Percentiles rank a stretch among this genome's conserved stretches.
Evolutionary conservation across 352 stramenopile genomes (phyloP).

Genomic region (Phytophthora fragariaefolia): DNA sequence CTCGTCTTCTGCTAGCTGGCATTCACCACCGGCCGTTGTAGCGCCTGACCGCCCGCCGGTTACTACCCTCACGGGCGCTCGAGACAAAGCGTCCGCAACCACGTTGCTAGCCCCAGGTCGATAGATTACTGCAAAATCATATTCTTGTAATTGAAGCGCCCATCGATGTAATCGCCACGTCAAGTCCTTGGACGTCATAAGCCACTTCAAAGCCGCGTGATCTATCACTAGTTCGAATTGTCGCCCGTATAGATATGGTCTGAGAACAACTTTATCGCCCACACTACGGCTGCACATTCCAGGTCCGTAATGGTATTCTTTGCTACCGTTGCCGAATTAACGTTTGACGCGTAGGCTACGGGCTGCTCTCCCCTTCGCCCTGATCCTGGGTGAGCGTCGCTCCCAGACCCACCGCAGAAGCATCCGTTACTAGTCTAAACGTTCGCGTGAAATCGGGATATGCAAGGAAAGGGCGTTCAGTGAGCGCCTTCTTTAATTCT

Average conservation of each 20-base stretch:
- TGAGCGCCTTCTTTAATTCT: constrained; percentile 11
- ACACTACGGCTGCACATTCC: no score
- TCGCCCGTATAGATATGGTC: background rate
- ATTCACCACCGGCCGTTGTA: no score
- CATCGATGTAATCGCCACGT: background rate
- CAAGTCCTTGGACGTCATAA: background rate
- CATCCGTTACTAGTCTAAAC: constrained; percentile 37
- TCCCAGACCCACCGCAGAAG: constrained; percentile 20
- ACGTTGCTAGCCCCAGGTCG: background rate
- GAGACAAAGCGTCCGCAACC: background rate
- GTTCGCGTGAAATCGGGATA: constrained; percentile 40
- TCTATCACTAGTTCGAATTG: background rate
- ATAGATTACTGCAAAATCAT: no score
- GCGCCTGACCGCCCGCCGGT: no score
- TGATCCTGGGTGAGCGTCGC: constrained; percentile 36
- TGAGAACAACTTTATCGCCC: background rate
- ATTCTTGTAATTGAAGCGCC: background rate
- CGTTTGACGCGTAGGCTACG: constrained; percentile 28
- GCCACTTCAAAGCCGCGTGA: background rate
- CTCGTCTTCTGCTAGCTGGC: background rate
- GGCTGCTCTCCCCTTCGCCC: constrained; percentile 8
- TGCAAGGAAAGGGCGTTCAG: background rate
- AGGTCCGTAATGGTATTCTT: constrained; percentile 37
- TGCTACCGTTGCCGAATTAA: constrained; percentile 20
- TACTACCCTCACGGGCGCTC: background rate